Base-by-base conservation (phyloP, 371 early-diverging fungal genomes). In the Massospora cicadina region DNA sequence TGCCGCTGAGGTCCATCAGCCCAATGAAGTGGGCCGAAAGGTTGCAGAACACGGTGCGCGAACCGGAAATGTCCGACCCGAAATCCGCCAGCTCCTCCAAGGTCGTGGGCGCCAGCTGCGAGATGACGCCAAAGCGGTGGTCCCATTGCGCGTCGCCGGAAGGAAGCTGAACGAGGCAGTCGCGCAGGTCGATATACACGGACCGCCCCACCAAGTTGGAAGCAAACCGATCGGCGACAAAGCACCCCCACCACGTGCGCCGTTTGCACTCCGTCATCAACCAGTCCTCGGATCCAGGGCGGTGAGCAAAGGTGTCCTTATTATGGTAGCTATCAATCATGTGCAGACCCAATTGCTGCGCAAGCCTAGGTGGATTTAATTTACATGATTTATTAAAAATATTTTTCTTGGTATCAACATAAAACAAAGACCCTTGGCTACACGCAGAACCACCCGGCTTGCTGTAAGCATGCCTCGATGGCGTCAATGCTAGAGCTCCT, bases 241-340 rank as follows among this genome's bases (percentile, higher is more conserved):
- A 63, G 29, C 63, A 63, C 24, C 63, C 63, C 63, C 63, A 63
- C 63, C 63, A 63, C n/a, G 63, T 63, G 54, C 63, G 17, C 25
- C 63, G n/a, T 54, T 63, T 63, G 17, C 54, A 63, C 28, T 63
- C 63, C 10, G 55, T 63, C 24, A 55, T 55, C 7, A 63, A 17
- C 63, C 63, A 63, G 28, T 63, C 63, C 29, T 63, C 63, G 27
- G 5, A 7, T 24, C 17, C 28, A 5, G 25, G 25, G 43, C 55
- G 43, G 21, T n/a, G 55, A 10, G 55, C 25, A 33, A 32, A 61
- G 5, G n/a, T 63, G 29, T 63, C 63, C 12, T 54, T 53, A 25
- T 63, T 53, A 23, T 63, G 63, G 28, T 63, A 63, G 55, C 63
- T 63, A 54, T 63, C 63, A 33, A 63, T 63, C 30, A 29, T 63